Evolutionary conservation across 2,329 filamentous ascomycete genomes (phyloP).

Genomic region (Venturia oleaginea): DNA sequence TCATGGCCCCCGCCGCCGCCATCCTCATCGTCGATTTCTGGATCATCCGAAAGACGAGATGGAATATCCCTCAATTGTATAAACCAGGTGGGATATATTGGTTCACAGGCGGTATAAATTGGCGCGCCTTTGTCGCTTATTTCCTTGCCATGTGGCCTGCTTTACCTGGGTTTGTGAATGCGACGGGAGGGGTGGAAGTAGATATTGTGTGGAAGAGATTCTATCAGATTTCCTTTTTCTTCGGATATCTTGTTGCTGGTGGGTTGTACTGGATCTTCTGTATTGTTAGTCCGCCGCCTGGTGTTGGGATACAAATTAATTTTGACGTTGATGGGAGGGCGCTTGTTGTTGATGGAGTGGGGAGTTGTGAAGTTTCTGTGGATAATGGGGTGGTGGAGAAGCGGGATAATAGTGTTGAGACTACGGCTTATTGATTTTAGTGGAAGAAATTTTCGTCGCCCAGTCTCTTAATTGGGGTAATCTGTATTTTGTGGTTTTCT

Average conservation of each 20-base stretch:
- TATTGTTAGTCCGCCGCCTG: conserved; percentile 15
- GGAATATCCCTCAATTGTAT: conserved; percentile 22
- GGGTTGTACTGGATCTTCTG: conserved; percentile 16
- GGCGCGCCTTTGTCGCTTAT: conserved; percentile 21
- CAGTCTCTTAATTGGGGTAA: no score
- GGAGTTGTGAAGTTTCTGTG: neutral
- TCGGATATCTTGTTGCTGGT: conserved; percentile 16
- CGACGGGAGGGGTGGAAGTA: conserved; percentile 3
- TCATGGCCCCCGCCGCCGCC: conserved; percentile 20
- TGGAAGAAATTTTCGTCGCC: no score
- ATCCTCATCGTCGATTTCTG: conserved; percentile 22
- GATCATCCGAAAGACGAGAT: conserved; percentile 19
- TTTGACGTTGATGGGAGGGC: conserved; percentile 16
- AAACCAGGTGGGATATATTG: conserved; percentile 19
- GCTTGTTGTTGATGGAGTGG: conserved; percentile 18
- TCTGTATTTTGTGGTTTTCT: no score
- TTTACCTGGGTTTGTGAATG: conserved; percentile 15
- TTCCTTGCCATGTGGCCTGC: conserved; percentile 19
- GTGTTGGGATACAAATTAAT: conserved; percentile 16
- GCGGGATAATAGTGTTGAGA: neutral
- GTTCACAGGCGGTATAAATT: conserved; percentile 20
- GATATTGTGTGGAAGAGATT: conserved; percentile 15
- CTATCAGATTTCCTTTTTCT: conserved; percentile 18
- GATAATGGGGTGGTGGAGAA: neutral
- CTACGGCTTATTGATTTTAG: neutral